Conservation (phyloP, 2,329 filamentous ascomycete species). For the Curvularia lunata region DNA sequence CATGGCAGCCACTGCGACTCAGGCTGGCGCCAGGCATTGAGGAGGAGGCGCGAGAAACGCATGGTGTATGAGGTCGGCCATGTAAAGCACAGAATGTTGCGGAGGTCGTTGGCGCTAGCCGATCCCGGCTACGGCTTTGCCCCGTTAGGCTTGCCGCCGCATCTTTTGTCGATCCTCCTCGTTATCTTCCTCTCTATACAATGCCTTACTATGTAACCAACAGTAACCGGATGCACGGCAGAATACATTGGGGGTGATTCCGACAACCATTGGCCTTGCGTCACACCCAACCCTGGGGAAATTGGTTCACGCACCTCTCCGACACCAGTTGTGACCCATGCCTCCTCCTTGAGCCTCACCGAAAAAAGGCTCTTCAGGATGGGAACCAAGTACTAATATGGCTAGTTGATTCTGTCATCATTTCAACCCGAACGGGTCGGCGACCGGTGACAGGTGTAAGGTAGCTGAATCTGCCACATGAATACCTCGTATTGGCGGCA, state of each 20-base stretch:
- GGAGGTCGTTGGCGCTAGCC: conserved; percentile 32
- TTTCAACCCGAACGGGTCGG: conserved; percentile 19
- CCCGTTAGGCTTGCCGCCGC: conserved; percentile 19
- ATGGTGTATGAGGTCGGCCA: conserved; percentile 41
- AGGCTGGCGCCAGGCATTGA: conserved; percentile 42
- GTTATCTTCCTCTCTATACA: conserved; percentile 41
- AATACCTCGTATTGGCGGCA: background rate
- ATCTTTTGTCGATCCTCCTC: conserved; percentile 15
- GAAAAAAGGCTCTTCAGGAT: background rate
- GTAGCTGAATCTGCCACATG: background rate
- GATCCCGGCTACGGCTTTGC: conserved; percentile 17
- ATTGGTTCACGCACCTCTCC: conserved; percentile 11
- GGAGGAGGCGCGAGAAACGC: conserved; percentile 41
- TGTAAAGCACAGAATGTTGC: conserved; percentile 34
- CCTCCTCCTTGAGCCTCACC: conserved; percentile 14
- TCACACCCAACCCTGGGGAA: conserved; percentile 19
- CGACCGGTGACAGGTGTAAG: conserved; percentile 28
- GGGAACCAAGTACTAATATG: background rate
- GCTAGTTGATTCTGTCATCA: conserved; percentile 10
- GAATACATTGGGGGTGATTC: conserved; percentile 27
- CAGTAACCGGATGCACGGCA: conserved; percentile 37
- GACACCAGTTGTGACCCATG: conserved; percentile 14
- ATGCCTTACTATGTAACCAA: conserved; percentile 40
- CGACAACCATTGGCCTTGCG: conserved; percentile 18
- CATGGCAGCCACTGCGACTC: conserved; percentile 30